Percentiles rank a stretch among this genome's conserved stretches.
phyloP scores from a whole-genome alignment of 1,284 basidiomycete genomes.

The Rhodotorula sp. region DNA sequence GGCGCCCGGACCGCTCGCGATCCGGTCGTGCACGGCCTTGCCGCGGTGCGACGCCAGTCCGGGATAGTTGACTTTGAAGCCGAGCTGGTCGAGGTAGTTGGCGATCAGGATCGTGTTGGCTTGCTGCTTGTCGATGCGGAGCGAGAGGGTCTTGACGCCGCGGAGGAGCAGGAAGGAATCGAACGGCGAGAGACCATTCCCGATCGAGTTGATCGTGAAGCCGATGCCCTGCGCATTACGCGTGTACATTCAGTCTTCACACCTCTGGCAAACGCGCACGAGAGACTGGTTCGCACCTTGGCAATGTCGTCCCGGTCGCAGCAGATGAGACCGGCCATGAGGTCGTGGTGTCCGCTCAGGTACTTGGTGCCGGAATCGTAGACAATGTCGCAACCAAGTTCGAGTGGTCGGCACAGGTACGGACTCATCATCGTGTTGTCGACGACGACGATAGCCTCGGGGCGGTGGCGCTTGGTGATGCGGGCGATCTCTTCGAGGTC shows the following conservation, averaged over 20 bases:
- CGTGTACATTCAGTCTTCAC: not conserved
- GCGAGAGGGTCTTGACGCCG: constrained; percentile 93
- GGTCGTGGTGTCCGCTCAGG: constrained; percentile 94
- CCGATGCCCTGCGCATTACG: constrained; percentile 66
- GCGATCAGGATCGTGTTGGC: constrained; percentile 80
- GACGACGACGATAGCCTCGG: constrained; percentile 78
- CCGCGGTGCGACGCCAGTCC: constrained; percentile 81
- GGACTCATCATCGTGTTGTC: constrained; percentile 99
- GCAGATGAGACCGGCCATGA: constrained; percentile 94
- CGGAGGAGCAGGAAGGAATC: constrained; percentile 94
- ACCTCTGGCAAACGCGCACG: too few relatives aligned
- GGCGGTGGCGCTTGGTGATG: constrained; percentile 75
- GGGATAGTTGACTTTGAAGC: constrained; percentile 93
- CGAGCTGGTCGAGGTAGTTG: constrained; percentile 77
- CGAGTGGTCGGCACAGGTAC: constrained; percentile 91
- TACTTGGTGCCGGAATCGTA: constrained; percentile 99
- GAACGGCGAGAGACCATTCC: constrained; percentile 93
- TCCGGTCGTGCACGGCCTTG: constrained; percentile 80
- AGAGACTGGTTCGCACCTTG: constrained; percentile 58
- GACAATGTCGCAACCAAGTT: constrained; percentile 93
- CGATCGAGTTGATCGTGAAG: constrained; percentile 93
- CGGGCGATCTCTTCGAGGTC: constrained; percentile 80
- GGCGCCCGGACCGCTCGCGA: constrained; percentile 86
- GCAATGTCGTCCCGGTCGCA: constrained; percentile 89
- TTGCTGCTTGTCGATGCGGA: constrained; percentile 96